Conservation (phyloP, 1,139 yeast genomes). For the Candida frijolesensis region DNA sequence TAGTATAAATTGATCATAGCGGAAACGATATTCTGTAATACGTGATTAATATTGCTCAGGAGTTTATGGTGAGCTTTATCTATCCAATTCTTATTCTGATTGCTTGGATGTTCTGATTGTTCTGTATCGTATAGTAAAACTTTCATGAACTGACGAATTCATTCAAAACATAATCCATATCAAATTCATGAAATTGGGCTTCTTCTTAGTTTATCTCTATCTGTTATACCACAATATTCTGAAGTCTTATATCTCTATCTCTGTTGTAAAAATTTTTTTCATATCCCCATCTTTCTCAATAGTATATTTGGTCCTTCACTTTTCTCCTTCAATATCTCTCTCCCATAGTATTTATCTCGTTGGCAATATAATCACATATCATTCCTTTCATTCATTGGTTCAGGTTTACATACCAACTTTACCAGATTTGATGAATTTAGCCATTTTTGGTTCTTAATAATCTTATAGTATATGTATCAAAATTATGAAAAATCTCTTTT, state of each 20-base stretch:
- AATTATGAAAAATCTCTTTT: slow-evolving; percentile 17
- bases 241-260: neutral
- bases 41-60: neutral
- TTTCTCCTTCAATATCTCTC: neutral
- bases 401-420: slow-evolving; percentile 85
- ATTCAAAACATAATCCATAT: neutral
- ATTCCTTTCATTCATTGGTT: neutral
- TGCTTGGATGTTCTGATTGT: neutral
- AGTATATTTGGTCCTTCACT: too few relatives aligned
- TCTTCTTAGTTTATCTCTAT: too few relatives aligned
- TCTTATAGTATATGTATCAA: slow-evolving; percentile 13
- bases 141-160: too few relatives aligned
- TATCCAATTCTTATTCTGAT: neutral
- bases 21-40: neutral
- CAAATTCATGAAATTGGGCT: too few relatives aligned
- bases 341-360: neutral
- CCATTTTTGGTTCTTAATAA: slow-evolving; percentile 52
- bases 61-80: neutral
- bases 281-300: too few relatives aligned
- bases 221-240: neutral
- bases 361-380: slow-evolving; percentile 2
- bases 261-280: too few relatives aligned
- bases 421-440: slow-evolving; percentile 99
- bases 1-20: slow-evolving; percentile 26
- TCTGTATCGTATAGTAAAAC: too few relatives aligned